A percentile compares a stretch with the other conserved stretches of the same genome.
Evolutionary conservation across 2,329 filamentous ascomycete species (phyloP).

Genomic region (Daldinia eschscholtzii): DNA sequence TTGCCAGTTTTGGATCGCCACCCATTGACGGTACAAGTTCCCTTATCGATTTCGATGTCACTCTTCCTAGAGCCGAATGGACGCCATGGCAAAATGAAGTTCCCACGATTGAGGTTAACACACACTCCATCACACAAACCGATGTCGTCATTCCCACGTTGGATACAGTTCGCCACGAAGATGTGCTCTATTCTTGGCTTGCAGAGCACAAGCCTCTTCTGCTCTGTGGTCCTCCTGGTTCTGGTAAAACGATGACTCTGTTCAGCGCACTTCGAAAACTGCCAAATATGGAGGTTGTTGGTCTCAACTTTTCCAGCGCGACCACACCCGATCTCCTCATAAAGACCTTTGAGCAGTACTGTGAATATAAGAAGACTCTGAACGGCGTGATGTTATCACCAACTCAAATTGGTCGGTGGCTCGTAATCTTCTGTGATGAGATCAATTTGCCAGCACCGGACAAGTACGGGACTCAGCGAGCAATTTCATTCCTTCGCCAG

Average conservation of each 20-base stretch:
- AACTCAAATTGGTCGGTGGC: slow-evolving; percentile 95
- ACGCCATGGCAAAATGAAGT: slow-evolving; percentile 94
- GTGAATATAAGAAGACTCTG: slow-evolving; percentile 98
- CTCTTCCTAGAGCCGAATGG: slow-evolving; percentile 90
- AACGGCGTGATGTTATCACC: slow-evolving; percentile 96
- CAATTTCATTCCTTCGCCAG: slow-evolving; percentile 96
- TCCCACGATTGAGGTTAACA: slow-evolving; percentile 95
- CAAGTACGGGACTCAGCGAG: slow-evolving; percentile 96
- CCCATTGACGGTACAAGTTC: slow-evolving; percentile 82
- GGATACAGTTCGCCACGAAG: slow-evolving; percentile 97
- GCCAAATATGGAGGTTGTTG: slow-evolving; percentile 98
- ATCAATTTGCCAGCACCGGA: slow-evolving; percentile 99
- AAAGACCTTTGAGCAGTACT: slow-evolving; percentile 99
- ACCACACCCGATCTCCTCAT: slow-evolving; percentile 97
- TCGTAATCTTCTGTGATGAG: slow-evolving; percentile 99
- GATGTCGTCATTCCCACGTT: slow-evolving; percentile 98
- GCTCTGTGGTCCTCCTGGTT: slow-evolving; percentile 96
- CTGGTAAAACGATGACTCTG: slow-evolving; percentile 99
- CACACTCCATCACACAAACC: slow-evolving; percentile 96
- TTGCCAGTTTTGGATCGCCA: slow-evolving; percentile 89
- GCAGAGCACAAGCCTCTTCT: slow-evolving; percentile 98
- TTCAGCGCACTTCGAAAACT: slow-evolving; percentile 97
- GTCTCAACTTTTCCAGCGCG: slow-evolving; percentile 98
- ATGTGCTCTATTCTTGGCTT: slow-evolving; percentile 99
- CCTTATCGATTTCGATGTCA: slow-evolving; percentile 95